Evolutionary conservation across 1,284 basidiomycete genomes (phyloP).

Genomic region (Apiotrichum sp.): DNA sequence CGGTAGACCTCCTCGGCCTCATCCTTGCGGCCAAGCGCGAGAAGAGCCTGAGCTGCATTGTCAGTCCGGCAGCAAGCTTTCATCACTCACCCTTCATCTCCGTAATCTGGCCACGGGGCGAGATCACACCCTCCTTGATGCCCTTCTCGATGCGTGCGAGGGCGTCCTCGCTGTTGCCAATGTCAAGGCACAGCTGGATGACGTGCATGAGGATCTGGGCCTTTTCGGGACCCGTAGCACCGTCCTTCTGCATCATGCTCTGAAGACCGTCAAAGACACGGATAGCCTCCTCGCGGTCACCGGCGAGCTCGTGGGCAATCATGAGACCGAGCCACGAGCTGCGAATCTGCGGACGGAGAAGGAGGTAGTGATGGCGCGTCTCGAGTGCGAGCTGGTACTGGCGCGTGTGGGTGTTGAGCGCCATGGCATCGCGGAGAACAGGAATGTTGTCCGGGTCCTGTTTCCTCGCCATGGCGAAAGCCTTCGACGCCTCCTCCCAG

Average conservation of each 20-base stretch:
- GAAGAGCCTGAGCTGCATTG: constrained; percentile 51
- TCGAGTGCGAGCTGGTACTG: constrained; percentile 74
- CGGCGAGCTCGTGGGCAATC: constrained; percentile 79
- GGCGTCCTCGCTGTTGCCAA: constrained; percentile 52
- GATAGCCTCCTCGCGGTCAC: constrained; percentile 65
- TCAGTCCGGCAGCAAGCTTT: not conserved
- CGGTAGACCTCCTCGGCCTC: constrained; percentile 75
- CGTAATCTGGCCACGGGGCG: constrained; percentile 65
- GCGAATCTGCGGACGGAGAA: constrained; percentile 73
- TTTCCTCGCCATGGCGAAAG: constrained; percentile 61
- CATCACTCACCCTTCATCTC: constrained; percentile 59
- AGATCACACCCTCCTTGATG: constrained; percentile 60
- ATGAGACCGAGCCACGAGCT: constrained; percentile 88
- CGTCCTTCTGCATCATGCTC: constrained; percentile 55
- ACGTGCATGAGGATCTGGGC: constrained; percentile 82
- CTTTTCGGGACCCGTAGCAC: constrained; percentile 55
- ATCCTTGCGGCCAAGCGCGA: constrained; percentile 56
- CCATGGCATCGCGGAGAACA: constrained; percentile 83
- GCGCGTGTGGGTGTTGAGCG: constrained; percentile 85
- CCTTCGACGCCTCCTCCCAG: constrained; percentile 53
- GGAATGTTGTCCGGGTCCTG: constrained; percentile 96
- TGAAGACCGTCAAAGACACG: constrained; percentile 62
- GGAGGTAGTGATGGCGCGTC: constrained; percentile 73
- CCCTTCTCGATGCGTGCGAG: constrained; percentile 61
- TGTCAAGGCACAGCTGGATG: constrained; percentile 68